Conservation (phyloP, 1,284 basidiomycete species). For the Papiliotrema flavescens region DNA sequence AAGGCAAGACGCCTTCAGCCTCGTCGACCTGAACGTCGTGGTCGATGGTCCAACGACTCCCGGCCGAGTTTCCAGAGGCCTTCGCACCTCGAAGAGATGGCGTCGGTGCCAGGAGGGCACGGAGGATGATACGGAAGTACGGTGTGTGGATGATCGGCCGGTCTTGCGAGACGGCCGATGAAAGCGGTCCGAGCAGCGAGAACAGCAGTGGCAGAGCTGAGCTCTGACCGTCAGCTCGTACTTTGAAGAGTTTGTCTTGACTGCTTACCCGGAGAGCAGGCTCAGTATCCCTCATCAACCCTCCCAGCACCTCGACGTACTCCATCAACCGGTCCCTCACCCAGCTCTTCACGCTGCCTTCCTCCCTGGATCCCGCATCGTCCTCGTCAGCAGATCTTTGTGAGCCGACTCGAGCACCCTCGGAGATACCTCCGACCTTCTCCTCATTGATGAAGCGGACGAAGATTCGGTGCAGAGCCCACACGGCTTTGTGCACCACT, state of each 20-base stretch:
- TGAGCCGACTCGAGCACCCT: slow-evolving; percentile 1
- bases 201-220: slow-evolving; percentile 75
- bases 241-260: not conserved
- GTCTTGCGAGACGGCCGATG: slow-evolving; percentile 52
- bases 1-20: slow-evolving; percentile 56
- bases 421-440: slow-evolving; percentile 51
- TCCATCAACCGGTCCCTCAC: slow-evolving; percentile 64
- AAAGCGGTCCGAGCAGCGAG: slow-evolving; percentile 73
- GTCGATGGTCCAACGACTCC: slow-evolving; percentile 13
- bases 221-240: slow-evolving; percentile 52
- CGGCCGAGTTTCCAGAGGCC: slow-evolving; percentile 34
- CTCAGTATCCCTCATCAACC: slow-evolving; percentile 70
- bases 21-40: slow-evolving; percentile 29
- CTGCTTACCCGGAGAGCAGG: slow-evolving; percentile 58
- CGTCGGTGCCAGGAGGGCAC: slow-evolving; percentile 35
- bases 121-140: slow-evolving; percentile 42
- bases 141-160: slow-evolving; percentile 33
- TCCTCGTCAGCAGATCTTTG: slow-evolving; percentile 1
- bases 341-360: slow-evolving; percentile 69
- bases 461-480: slow-evolving; percentile 77
- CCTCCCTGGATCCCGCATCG: slow-evolving; percentile 41
- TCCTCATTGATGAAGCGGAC: slow-evolving; percentile 61
- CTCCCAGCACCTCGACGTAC: slow-evolving; percentile 65
- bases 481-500: slow-evolving; percentile 69
- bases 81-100: slow-evolving; percentile 42